phyloP scores from a whole-genome alignment of 106 monocot genomes.

The Dendrobium chrysotoxum region DNA sequence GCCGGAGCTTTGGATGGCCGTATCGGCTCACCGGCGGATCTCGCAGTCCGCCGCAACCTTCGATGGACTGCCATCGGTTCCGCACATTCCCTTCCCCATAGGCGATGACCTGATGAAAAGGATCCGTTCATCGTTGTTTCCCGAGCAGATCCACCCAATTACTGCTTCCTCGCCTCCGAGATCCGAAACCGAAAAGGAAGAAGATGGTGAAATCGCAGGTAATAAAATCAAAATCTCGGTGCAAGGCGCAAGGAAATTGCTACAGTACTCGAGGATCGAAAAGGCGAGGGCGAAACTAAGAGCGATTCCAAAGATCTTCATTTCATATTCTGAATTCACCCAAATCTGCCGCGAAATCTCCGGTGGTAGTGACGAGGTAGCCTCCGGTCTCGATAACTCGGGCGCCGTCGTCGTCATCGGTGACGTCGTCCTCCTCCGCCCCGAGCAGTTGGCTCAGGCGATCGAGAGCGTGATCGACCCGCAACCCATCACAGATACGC shows the following conservation, averaged over 20 bases:
- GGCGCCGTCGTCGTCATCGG: slow-evolving; percentile 70
- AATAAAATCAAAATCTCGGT: slow-evolving; percentile 22
- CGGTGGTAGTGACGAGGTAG: slow-evolving; percentile 36
- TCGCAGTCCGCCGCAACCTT: not conserved
- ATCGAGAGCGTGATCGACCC: slow-evolving; percentile 11
- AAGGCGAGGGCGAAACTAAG: slow-evolving; percentile 38
- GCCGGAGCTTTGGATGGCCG: not conserved
- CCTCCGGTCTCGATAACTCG: slow-evolving; percentile 52
- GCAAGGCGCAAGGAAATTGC: slow-evolving; percentile 52
- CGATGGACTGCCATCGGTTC: no score
- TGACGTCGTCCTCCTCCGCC: slow-evolving; percentile 53
- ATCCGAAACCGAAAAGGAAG: not conserved
- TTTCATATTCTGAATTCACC: slow-evolving; percentile 44
- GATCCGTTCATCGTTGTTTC: not conserved
- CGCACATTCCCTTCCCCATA: not conserved
- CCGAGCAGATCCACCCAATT: not conserved
- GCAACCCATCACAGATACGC: not conserved
- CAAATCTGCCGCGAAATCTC: slow-evolving; percentile 41
- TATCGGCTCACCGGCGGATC: not conserved
- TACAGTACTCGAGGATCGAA: slow-evolving; percentile 43
- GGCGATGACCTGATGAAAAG: not conserved
- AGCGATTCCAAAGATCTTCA: slow-evolving; percentile 18
- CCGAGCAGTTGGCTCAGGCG: slow-evolving; percentile 21
- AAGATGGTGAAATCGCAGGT: not conserved
- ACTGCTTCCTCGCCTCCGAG: not conserved